Conservation (phyloP, 768 basidiomycete genomes). For the Rhizopogon sp. region DNA sequence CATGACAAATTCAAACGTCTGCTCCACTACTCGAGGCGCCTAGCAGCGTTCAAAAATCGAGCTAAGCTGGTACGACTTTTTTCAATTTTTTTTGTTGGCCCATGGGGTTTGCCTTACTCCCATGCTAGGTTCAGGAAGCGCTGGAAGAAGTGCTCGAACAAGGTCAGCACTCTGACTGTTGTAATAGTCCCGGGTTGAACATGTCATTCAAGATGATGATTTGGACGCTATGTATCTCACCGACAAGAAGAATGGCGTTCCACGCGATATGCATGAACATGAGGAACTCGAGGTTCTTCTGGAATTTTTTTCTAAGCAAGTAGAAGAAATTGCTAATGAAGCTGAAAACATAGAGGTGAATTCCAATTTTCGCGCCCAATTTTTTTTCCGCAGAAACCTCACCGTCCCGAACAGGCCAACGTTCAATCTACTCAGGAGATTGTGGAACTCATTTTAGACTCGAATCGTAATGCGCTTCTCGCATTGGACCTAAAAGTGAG, state of each 20-base stretch:
- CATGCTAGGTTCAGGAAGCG: slow-evolving; percentile 73
- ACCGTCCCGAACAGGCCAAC: slow-evolving; percentile 53
- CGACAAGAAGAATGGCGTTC: slow-evolving; percentile 63
- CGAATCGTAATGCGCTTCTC: slow-evolving; percentile 88
- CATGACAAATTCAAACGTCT: slow-evolving; percentile 90
- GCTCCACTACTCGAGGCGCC: slow-evolving; percentile 85
- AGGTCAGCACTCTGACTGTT: slow-evolving; percentile 41
- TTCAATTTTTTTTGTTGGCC: background rate
- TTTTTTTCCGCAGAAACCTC: background rate
- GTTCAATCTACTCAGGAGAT: slow-evolving; percentile 98
- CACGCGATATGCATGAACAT: slow-evolving; percentile 73
- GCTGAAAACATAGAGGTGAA: slow-evolving; percentile 79
- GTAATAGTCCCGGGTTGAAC: background rate
- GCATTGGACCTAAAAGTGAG: slow-evolving; percentile 85
- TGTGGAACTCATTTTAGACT: slow-evolving; percentile 92
- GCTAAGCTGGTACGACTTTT: slow-evolving; percentile 62
- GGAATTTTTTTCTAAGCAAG: slow-evolving; percentile 95
- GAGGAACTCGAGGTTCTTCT: slow-evolving; percentile 90
- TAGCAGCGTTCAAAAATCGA: slow-evolving; percentile 87
- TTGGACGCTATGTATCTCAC: slow-evolving; percentile 93
- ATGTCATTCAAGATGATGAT: slow-evolving; percentile 70
- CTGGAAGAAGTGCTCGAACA: slow-evolving; percentile 89
- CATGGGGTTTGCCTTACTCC: background rate
- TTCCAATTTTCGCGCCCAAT: background rate
- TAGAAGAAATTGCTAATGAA: slow-evolving; percentile 94